These are phyloP conservation scores for Aureoboletus auriporus DNA, from an alignment of 768 basidiomycete genomes.

Conservation along the genomic window DNA sequence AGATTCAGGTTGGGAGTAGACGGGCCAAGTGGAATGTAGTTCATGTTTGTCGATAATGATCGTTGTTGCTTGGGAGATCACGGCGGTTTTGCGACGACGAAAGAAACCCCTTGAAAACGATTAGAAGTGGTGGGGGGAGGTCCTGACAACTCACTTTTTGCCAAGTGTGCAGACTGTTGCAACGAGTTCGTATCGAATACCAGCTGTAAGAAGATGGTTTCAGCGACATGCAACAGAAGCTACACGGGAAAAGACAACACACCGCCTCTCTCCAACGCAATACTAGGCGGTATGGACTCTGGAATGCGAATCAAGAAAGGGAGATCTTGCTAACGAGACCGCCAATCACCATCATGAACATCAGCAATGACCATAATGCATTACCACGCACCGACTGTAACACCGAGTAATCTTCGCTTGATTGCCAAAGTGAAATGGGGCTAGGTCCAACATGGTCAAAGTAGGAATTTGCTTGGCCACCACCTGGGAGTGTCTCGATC, in stretches of 20 bases:
- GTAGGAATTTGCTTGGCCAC: constrained; percentile 64
- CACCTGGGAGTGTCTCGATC: constrained; percentile 78
- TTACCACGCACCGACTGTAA: constrained; percentile 55
- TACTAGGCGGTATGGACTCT: constrained; percentile 84
- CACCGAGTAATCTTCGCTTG: constrained; percentile 67
- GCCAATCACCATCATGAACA: constrained; percentile 1
- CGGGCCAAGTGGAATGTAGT: constrained; percentile 89
- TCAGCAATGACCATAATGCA: constrained; percentile 1
- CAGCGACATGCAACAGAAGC: neutral
- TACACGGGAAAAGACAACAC: constrained; percentile 13
- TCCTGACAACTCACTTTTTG: constrained; percentile 57
- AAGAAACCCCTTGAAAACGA: constrained; percentile 55
- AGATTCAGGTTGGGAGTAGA: constrained; percentile 75
- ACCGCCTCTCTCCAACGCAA: constrained; percentile 77
- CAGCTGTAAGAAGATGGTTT: constrained; percentile 44
- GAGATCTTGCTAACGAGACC: constrained; percentile 65
- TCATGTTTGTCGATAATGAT: constrained; percentile 93
- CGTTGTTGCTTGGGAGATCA: constrained; percentile 60
- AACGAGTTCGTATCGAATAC: constrained; percentile 87
- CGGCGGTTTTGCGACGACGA: constrained; percentile 70
- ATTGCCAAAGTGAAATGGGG: constrained; percentile 80
- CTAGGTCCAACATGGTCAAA: constrained; percentile 79
- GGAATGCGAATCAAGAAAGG: constrained; percentile 90
- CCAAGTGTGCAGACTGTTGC: constrained; percentile 83
- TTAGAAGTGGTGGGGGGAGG: constrained; percentile 1